Conservation (phyloP, 1,284 basidiomycete genomes). For the Albatrellus sp. region DNA sequence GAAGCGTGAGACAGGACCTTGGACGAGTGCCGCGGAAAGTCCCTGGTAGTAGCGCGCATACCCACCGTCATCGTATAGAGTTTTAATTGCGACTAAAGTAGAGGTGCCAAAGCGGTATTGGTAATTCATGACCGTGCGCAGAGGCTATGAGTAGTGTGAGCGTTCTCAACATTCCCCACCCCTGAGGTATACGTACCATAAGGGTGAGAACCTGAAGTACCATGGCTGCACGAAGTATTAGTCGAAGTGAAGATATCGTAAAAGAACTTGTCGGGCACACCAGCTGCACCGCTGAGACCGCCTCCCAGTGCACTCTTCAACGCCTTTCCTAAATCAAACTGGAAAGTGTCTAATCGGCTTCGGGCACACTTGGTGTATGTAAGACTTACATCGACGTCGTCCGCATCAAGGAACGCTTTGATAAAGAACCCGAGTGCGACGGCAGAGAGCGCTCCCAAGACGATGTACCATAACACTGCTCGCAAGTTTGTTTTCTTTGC, state of each 20-base stretch:
- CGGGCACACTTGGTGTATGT: too few relatives aligned
- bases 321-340: slow-evolving; percentile 72
- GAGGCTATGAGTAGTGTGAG: slow-evolving; percentile 27
- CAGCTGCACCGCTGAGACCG: slow-evolving; percentile 75
- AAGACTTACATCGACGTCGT: slow-evolving; percentile 46
- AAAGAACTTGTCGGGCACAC: slow-evolving; percentile 18
- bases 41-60: slow-evolving; percentile 76
- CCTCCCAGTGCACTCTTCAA: slow-evolving; percentile 75
- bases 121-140: slow-evolving; percentile 87
- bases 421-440: slow-evolving; percentile 39
- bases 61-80: slow-evolving; percentile 70
- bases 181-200: slow-evolving; percentile 37
- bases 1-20: slow-evolving; percentile 71
- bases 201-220: slow-evolving; percentile 77
- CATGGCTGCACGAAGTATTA: slow-evolving; percentile 49
- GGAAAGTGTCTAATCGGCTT: neutral
- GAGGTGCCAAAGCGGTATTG: slow-evolving; percentile 77
- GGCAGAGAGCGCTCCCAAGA: slow-evolving; percentile 22
- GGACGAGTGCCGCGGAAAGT: slow-evolving; percentile 67
- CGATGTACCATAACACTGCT: slow-evolving; percentile 19
- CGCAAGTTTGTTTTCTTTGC: slow-evolving; percentile 17
- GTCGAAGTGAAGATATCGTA: too few relatives aligned
- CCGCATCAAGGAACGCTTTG: slow-evolving; percentile 57
- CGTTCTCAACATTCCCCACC: neutral
- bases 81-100: slow-evolving; percentile 49